Base-by-base conservation (phyloP, 2,329 filamentous ascomycete genomes). In the Canariomyces notabilis region DNA sequence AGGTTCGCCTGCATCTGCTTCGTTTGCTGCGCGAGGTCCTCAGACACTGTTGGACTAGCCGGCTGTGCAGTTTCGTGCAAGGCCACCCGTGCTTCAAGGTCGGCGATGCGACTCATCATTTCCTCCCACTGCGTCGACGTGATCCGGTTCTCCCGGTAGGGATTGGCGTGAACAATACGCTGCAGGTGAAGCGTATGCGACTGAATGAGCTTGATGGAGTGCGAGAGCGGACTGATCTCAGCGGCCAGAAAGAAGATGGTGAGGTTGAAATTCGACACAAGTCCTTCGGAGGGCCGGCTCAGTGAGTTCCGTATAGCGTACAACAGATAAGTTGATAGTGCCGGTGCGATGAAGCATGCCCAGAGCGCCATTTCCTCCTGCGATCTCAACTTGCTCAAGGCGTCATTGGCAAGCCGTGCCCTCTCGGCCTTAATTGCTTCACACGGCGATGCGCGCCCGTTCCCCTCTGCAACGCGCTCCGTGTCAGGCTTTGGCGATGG, bases 211-310 rank as follows among this genome's bases (percentile, higher is more conserved):
- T 83, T 87, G 51, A 95, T 79, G 20, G 94, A 69, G 61, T 96
- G 90, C 1, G 87, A 80, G 39, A 89, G 70, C 0, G 91, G 91
- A 3, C 87, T 83, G 21, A 96, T 72, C 66, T 97, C 91, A 3
- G 91, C 87, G 1, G 86, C 87, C 15, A 95, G 75, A 2, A 95
- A 72, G 64, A 96, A 97, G 42, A 97, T 87, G 11, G 85, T 89
- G 44, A 97, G 74, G 64, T 96, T 96, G 68, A 91, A 94, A 64
- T 95, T 87, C 4, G 89, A 95, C 6, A 97, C 84, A 9, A 97
- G 72, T 1, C 87, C 87, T 63, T 94, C 89, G 0, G 89, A 89
- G 0, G 87, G 87, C 2, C 87, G 77, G 19, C 86, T 90, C 15
- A 97, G 78, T 58, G 91, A 88, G 7, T 76, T 77, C 41, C 91